Evolutionary conservation across 2,329 filamentous ascomycete species (phyloP).

Genomic region (Coniochaeta sp.): DNA sequence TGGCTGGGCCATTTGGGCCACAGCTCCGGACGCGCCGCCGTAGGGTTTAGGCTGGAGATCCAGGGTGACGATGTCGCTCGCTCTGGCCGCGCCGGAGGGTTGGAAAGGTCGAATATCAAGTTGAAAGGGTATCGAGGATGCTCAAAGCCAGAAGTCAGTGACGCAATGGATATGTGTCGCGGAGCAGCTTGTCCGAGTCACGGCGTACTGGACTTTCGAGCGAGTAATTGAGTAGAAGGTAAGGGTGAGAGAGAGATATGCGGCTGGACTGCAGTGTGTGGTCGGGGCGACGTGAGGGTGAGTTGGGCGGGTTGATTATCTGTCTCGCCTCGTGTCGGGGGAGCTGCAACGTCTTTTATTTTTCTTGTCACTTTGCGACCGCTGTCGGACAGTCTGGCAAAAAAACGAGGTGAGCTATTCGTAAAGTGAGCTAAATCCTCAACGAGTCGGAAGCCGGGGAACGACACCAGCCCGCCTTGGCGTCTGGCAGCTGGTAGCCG

Average conservation of each 20-base stretch:
- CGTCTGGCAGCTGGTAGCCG: constrained; percentile 12
- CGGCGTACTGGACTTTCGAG: not conserved
- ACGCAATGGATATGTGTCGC: constrained; percentile 8
- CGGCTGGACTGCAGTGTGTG: constrained; percentile 6
- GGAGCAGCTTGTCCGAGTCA: not conserved
- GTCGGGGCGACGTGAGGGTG: not conserved
- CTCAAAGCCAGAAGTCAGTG: not conserved
- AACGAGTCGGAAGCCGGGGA: constrained; percentile 12
- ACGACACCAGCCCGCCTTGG: not conserved
- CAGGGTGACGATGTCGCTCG: constrained; percentile 45
- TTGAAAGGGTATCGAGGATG: not conserved
- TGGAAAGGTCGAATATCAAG: constrained; percentile 4
- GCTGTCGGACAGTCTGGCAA: constrained; percentile 15
- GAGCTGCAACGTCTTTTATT: constrained; percentile 11
- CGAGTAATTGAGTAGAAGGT: not conserved
- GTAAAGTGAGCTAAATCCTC: too few species aligned
- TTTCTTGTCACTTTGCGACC: constrained; percentile 17
- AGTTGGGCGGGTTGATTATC: not conserved
- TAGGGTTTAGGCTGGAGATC: constrained; percentile 53
- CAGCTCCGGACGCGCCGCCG: constrained; percentile 59
- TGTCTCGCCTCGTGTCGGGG: not conserved
- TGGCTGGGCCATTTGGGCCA: constrained; percentile 64
- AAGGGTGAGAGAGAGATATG: not conserved
- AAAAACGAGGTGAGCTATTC: constrained; percentile 10
- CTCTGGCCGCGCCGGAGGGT: constrained; percentile 3